Base-by-base conservation (phyloP, 2,329 filamentous ascomycete species). In the Dactylellina cionopaga region DNA sequence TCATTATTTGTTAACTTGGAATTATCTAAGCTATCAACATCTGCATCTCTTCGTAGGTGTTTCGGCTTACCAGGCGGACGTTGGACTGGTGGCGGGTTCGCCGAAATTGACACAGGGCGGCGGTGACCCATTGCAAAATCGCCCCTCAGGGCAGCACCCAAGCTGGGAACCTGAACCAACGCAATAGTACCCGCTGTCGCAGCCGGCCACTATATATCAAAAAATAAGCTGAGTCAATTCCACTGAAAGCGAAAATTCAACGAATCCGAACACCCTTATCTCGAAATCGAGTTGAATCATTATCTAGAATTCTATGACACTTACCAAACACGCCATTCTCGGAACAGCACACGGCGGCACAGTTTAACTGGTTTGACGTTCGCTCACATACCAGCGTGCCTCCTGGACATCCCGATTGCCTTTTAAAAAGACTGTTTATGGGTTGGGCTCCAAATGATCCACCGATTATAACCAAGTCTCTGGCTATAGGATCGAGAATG, bases 31-130 rank as follows among this genome's bases (percentile, higher is more conserved):
- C n/a, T n/a, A n/a, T n/a, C n/a, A n/a, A n/a, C n/a, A n/a, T n/a
- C n/a, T n/a, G n/a, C n/a, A n/a, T n/a, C n/a, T n/a, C n/a, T n/a
- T n/a, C n/a, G n/a, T n/a, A n/a, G n/a, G n/a, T n/a, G n/a, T n/a
- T n/a, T n/a, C n/a, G n/a, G n/a, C n/a, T n/a, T 63, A 63, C 58
- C 58, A 63, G 9, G 15, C 41, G 5, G 11, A n/a, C 13, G 55
- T 51, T 17, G 31, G 44, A 7, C 22, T 31, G n/a, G 31, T 13
- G 7, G 22, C 44, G 2, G 22, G 3, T 5, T 29, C 44, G 44
- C 22, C 29, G 17, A 17, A 27, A 29, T 63, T 46, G 15, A 15
- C 58, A 9, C 58, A 63, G 17, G 58, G 33, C 1, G 44, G 58
- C 7, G 58, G 58, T 2, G 19, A 7, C 1, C 31, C 44, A 11